These are phyloP conservation scores for Cyclocybe aegerita DNA, from an alignment of 768 basidiomycete species.

Conservation along the genomic window DNA sequence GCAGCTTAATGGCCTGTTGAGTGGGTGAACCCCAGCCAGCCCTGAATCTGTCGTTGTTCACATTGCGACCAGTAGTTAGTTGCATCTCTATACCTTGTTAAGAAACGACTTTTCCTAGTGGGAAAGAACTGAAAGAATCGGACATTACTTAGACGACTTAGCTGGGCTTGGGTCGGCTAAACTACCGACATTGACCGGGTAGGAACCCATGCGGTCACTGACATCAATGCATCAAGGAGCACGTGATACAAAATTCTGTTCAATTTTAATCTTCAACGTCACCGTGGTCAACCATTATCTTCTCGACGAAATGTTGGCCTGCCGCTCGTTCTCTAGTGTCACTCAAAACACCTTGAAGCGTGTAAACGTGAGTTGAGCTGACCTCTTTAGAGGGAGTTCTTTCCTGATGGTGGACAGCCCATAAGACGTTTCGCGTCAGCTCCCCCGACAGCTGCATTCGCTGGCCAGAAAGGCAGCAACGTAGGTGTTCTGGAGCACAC, in stretches of 20 bases:
- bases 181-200: too few species aligned
- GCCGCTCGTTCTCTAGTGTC: slow-evolving; percentile 54
- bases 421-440: slow-evolving; percentile 70
- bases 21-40: slow-evolving; percentile 36
- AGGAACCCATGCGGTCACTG: too few species aligned
- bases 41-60: slow-evolving; percentile 4
- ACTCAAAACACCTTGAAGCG: slow-evolving; percentile 51
- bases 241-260: slow-evolving; percentile 4
- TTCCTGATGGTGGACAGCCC: slow-evolving; percentile 33
- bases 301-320: slow-evolving; percentile 53
- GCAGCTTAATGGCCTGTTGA: slow-evolving; percentile 85
- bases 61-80: background rate
- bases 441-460: slow-evolving; percentile 85
- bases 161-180: too few species aligned
- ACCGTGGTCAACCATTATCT: too few species aligned
- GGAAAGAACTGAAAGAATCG: too few species aligned
- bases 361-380: slow-evolving; percentile 42
- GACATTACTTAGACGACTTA: too few species aligned
- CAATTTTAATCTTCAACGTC: slow-evolving; percentile 22
- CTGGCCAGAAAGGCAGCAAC: slow-evolving; percentile 84
- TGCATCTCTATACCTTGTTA: background rate
- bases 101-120: too few species aligned
- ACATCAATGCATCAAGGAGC: background rate
- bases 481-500: slow-evolving; percentile 46
- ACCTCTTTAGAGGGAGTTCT: slow-evolving; percentile 6